phyloP scores from a whole-genome alignment of 768 basidiomycete genomes.

The Hygrocybe coccinea region DNA sequence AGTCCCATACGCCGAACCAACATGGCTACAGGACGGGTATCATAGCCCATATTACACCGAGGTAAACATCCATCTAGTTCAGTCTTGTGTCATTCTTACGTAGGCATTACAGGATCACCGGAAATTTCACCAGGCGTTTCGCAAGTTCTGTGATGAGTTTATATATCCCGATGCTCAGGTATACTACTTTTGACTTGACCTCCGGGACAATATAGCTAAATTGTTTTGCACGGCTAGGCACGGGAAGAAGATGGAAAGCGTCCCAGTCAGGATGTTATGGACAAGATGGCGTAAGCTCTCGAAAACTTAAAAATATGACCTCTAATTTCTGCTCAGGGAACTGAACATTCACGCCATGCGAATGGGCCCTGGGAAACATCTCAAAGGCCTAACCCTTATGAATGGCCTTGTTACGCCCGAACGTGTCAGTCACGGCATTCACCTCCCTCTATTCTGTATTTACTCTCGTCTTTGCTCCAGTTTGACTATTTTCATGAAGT shows the following conservation, averaged over 20 bases:
- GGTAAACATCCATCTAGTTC: slow-evolving; percentile 46
- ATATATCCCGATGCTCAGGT: slow-evolving; percentile 51
- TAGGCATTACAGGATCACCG: slow-evolving; percentile 44
- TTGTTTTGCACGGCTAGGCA: slow-evolving; percentile 23
- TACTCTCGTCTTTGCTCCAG: too few species aligned
- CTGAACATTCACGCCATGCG: slow-evolving; percentile 85
- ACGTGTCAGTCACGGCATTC: slow-evolving; percentile 39
- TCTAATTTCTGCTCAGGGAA: slow-evolving; percentile 43
- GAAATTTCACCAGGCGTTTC: slow-evolving; percentile 52
- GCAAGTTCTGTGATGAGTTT: slow-evolving; percentile 68
- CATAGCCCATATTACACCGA: slow-evolving; percentile 72
- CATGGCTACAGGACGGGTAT: slow-evolving; percentile 64
- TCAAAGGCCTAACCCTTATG: slow-evolving; percentile 75
- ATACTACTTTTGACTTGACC: slow-evolving; percentile 10
- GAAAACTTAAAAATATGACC: not conserved
- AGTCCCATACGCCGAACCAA: slow-evolving; percentile 87
- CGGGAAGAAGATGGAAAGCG: slow-evolving; percentile 90
- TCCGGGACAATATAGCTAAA: not conserved
- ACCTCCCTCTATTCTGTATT: slow-evolving; percentile 29
- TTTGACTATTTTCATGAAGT: slow-evolving; percentile 89
- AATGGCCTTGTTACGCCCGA: slow-evolving; percentile 78
- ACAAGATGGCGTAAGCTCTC: slow-evolving; percentile 60
- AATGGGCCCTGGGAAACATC: slow-evolving; percentile 87
- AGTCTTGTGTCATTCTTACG: too few species aligned
- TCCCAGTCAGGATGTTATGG: slow-evolving; percentile 68